phyloP scores from a whole-genome alignment of 192 early-diverging fungal species.

The Glomus cerebriforme region DNA sequence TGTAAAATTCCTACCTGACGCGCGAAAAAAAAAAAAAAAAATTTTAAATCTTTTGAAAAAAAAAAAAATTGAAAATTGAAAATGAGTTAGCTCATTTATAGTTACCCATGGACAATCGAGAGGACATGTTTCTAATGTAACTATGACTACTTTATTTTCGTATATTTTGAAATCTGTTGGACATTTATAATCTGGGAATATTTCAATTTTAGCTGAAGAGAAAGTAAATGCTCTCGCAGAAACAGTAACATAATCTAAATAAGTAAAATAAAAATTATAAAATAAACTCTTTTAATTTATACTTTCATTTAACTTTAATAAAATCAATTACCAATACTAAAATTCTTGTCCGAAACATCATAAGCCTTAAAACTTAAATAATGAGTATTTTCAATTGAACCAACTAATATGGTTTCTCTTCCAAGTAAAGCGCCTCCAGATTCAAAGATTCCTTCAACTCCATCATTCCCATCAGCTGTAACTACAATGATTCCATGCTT shows the following conservation, averaged over 20 bases:
- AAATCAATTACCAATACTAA: not conserved
- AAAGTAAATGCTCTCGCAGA: not conserved
- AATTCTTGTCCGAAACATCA: not conserved
- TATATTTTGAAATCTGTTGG: not conserved
- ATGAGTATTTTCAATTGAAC: conserved; percentile 42
- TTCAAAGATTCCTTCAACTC: conserved; percentile 48
- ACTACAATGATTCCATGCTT: conserved; percentile 59
- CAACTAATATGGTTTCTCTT: conserved; percentile 53
- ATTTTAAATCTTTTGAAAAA: not conserved
- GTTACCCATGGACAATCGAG: not conserved
- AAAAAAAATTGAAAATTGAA: not conserved
- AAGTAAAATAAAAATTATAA: not conserved
- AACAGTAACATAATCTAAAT: not conserved
- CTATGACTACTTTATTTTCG: not conserved
- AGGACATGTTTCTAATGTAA: not conserved
- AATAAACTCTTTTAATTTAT: too few species aligned
- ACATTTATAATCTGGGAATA: not conserved
- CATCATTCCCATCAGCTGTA: conserved; percentile 78
- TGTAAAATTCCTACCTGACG: not conserved
- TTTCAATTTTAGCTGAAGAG: not conserved
- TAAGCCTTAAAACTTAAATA: conserved; percentile 16
- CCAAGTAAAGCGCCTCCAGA: conserved; percentile 36
- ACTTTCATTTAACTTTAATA: too few species aligned
- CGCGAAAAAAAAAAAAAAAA: not conserved
- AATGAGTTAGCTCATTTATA: not conserved